Evolutionary conservation across 2,329 filamentous ascomycete species (phyloP).

Genomic region (Alternaria angustiovoidea): DNA sequence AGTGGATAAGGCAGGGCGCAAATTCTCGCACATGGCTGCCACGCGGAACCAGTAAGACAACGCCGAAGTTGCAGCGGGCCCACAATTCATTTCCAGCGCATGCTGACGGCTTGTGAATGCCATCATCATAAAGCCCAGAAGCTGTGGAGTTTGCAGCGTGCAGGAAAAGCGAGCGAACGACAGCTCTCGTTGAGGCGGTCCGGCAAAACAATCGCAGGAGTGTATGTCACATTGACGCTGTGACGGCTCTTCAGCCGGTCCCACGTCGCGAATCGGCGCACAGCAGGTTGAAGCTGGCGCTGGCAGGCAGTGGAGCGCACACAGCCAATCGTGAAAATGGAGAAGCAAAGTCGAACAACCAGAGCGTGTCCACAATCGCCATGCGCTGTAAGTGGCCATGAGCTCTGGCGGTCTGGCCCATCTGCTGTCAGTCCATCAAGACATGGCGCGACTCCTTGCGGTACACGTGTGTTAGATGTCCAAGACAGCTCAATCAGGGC

Average conservation of each 20-base stretch:
- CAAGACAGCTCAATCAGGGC: conserved; percentile 6
- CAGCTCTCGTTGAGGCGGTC: conserved; percentile 23
- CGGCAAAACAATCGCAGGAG: conserved; percentile 13
- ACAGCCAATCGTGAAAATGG: conserved; percentile 25
- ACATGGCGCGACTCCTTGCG: conserved; percentile 13
- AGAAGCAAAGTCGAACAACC: conserved; percentile 24
- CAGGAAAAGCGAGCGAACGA: conserved; percentile 25
- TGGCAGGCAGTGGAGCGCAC: conserved; percentile 27
- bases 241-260: conserved; percentile 23
- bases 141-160: conserved; percentile 27
- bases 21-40: conserved; percentile 33
- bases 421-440: conserved; percentile 6
- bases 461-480: conserved; percentile 24
- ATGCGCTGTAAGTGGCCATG: conserved; percentile 13
- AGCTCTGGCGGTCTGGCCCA: conserved; percentile 7
- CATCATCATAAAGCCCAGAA: conserved; percentile 31
- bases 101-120: conserved; percentile 32
- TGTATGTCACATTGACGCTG: conserved; percentile 33
- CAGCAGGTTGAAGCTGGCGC: conserved; percentile 33
- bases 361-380: conserved; percentile 14
- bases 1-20: conserved; percentile 43
- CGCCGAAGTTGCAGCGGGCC: conserved; percentile 26
- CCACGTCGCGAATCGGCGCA: conserved; percentile 30
- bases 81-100: conserved; percentile 47
- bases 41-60: conserved; percentile 37